Percentiles rank a stretch among this genome's conserved stretches.
Evolutionary conservation across 2,329 filamentous ascomycete species (phyloP).

Genomic region (Pseudogymnoascus destructans): DNA sequence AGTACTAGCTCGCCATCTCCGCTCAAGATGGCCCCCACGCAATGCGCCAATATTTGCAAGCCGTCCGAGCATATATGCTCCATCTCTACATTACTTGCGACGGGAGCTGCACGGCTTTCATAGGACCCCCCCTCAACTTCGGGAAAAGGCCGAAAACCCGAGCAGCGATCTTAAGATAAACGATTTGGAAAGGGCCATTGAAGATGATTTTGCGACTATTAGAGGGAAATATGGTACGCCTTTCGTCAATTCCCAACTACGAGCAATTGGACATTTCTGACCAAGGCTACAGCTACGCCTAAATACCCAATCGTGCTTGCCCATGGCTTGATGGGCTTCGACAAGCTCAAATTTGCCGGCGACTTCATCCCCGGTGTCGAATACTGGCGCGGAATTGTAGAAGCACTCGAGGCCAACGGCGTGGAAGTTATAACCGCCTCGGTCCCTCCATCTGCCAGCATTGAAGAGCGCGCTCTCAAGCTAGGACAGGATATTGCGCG

Average conservation of each 20-base stretch:
- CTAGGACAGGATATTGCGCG: constrained; percentile 41
- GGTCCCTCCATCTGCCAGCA: constrained; percentile 47
- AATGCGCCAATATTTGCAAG: neutral
- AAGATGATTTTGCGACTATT: constrained; percentile 48
- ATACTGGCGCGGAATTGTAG: constrained; percentile 53
- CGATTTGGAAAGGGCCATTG: constrained; percentile 38
- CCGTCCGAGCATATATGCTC: neutral
- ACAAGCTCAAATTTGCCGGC: constrained; percentile 39
- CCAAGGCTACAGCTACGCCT: constrained; percentile 33
- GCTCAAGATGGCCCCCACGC: neutral
- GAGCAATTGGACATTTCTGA: neutral
- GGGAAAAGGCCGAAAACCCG: constrained; percentile 12
- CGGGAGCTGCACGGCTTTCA: neutral
- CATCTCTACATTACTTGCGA: neutral
- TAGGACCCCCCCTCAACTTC: neutral
- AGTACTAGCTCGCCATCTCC: neutral
- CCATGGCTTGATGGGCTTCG: constrained; percentile 52
- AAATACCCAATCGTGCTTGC: constrained; percentile 51
- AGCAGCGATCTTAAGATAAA: constrained; percentile 35
- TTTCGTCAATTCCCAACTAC: neutral
- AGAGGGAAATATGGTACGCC: constrained; percentile 41
- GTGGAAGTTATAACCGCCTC: constrained; percentile 45
- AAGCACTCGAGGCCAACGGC: constrained; percentile 40
- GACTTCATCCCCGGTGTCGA: constrained; percentile 40
- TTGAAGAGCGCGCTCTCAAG: constrained; percentile 45